Evolutionary conservation across 768 basidiomycete species (phyloP).

Genomic region (Roridomyces roridus): DNA sequence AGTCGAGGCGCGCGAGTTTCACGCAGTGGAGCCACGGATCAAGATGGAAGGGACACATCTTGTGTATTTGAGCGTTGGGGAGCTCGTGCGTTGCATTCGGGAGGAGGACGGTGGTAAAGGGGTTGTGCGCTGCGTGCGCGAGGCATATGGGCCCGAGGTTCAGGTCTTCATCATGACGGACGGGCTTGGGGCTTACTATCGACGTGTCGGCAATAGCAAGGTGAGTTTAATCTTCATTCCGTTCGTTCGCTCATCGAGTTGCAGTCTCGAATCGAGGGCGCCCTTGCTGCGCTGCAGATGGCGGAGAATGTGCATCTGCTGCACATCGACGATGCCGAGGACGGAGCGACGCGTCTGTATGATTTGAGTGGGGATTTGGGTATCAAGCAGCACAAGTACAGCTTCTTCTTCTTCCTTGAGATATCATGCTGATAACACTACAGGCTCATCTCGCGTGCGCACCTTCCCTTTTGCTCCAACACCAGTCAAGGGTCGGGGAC

Average conservation of each 20-base stretch:
- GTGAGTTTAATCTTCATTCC: background rate
- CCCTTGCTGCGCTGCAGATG: slow-evolving; percentile 24
- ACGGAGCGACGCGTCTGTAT: slow-evolving; percentile 19
- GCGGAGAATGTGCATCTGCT: slow-evolving; percentile 18
- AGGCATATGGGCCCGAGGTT: background rate
- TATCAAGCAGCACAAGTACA: slow-evolving; percentile 35
- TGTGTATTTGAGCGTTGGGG: slow-evolving; percentile 12
- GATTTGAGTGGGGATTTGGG: slow-evolving; percentile 30
- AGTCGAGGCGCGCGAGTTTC: slow-evolving; percentile 3
- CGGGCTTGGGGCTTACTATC: slow-evolving; percentile 12
- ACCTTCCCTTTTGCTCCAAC: slow-evolving; percentile 20
- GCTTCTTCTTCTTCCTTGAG: slow-evolving; percentile 20
- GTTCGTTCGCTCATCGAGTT: background rate
- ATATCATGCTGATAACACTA: slow-evolving; percentile 12
- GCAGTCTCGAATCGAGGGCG: slow-evolving; percentile 17
- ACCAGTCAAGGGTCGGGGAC: slow-evolving; percentile 9
- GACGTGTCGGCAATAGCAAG: background rate
- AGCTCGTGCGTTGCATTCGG: slow-evolving; percentile 8
- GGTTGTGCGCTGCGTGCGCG: slow-evolving; percentile 10
- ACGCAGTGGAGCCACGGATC: background rate
- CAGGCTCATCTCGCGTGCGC: slow-evolving; percentile 24
- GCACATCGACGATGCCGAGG: slow-evolving; percentile 7
- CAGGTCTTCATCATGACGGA: slow-evolving; percentile 26
- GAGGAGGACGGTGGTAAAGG: slow-evolving; percentile 6
- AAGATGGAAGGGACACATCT: background rate